Percentiles rank a stretch among this genome's conserved stretches.
phyloP scores from a whole-genome alignment of 2,329 filamentous ascomycete genomes.

The Claviceps sp. region DNA sequence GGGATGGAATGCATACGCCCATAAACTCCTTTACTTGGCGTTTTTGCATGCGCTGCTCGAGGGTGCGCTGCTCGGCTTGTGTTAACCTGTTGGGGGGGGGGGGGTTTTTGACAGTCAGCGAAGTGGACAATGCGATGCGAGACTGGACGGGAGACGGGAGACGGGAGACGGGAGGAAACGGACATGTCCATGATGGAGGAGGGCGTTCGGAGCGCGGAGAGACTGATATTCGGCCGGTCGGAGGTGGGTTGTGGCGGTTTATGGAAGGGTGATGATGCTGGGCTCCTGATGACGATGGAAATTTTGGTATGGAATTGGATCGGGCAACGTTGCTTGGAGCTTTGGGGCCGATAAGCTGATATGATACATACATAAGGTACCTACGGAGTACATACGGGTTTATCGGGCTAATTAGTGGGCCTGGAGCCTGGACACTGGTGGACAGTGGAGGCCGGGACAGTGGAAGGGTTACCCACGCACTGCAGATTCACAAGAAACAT shows the following conservation, averaged over 20 bases:
- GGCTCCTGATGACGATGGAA: constrained; percentile 10
- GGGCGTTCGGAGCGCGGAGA: background rate
- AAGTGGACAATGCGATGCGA: too few species aligned
- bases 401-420: too few species aligned
- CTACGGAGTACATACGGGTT: too few species aligned
- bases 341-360: background rate
- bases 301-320: constrained; percentile 13
- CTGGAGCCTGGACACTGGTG: too few species aligned
- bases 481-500: too few species aligned
- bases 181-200: constrained; percentile 9
- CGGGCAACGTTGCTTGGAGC: background rate
- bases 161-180: background rate
- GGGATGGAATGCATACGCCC: constrained; percentile 57
- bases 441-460: too few species aligned
- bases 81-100: constrained; percentile 40
- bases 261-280: background rate
- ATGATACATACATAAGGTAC: too few species aligned
- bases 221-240: constrained; percentile 1
- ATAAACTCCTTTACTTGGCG: constrained; percentile 99
- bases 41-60: constrained; percentile 88
- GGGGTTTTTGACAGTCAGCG: too few species aligned
- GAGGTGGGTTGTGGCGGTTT: constrained; percentile 1
- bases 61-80: constrained; percentile 73
- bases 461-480: too few species aligned
- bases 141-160: background rate